Base-by-base conservation (phyloP, 2,329 filamentous ascomycete species). In the Didymella exigua region DNA sequence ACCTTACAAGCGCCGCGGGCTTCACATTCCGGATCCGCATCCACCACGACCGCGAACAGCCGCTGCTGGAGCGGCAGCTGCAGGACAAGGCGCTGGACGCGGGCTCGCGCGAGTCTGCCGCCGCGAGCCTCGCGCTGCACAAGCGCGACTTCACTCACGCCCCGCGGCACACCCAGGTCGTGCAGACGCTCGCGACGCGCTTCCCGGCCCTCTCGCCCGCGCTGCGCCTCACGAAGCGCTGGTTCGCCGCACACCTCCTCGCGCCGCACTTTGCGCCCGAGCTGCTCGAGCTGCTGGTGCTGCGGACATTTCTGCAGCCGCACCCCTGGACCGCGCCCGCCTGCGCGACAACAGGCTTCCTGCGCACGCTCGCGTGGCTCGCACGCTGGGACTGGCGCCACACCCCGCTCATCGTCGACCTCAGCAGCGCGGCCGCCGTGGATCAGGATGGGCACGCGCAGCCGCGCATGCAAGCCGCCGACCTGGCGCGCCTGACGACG, bases 331-430 rank as follows among this genome's bases (percentile, higher is more conserved):
- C 84, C 31, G 78, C 84, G 0, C 93, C 96, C 0, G 89, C 89
- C 0, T 93, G 88, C 63, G 81, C 88, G 9, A 86, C 87, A 65
- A 88, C 89, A 0, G 95, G 90, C 4, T 93, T 99, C 70, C 76
- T 96, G 24, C 86, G 93, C 19, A 90, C 90, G 0, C 79, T 99
- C 1, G 79, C 88, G 27, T 89, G 93, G 73, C 80, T 99, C 13
- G 86, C 92, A 1, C 83, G 86, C 36, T 99, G 95, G 92, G 91
- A 98, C 72, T 99, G 95, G 95, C 86, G 90, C 24, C 81, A 87
- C 7, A 88, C 92, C 48, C 89, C 95, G 1, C 80, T 98, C 27
- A 81, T 96, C 29, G 82, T 97, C 23, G 91, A 97, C 72, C 83
- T 91, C 23, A 83, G 86, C 21, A 62, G 65, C 14, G 58, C 50